Evolutionary conservation across 2,329 filamentous ascomycete species (phyloP).

Genomic region (Alternaria dauci): DNA sequence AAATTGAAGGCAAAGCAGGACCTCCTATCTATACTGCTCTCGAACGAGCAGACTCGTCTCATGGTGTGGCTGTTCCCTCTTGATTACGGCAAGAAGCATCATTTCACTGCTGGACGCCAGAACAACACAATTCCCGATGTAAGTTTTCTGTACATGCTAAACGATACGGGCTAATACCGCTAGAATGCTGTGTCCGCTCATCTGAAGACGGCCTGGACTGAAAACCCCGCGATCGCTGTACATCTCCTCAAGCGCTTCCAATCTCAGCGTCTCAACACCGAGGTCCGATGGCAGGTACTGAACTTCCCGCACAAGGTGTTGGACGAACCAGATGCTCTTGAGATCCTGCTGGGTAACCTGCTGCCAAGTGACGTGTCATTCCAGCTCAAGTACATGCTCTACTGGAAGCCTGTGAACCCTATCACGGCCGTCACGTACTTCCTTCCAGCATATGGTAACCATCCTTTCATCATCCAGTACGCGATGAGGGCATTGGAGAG

Average conservation of each 20-base stretch:
- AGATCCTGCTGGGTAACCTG: constrained; percentile 78
- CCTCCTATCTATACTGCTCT: constrained; percentile 79
- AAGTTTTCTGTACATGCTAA: constrained; percentile 13
- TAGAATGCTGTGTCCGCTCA: constrained; percentile 68
- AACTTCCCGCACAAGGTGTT: constrained; percentile 86
- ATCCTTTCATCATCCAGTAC: constrained; percentile 94
- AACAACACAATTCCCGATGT: constrained; percentile 54
- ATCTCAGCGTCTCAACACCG: constrained; percentile 73
- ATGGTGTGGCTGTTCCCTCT: constrained; percentile 90
- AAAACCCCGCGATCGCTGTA: constrained; percentile 86
- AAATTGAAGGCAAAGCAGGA: constrained; percentile 82
- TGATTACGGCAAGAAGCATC: constrained; percentile 66
- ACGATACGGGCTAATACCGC: constrained; percentile 19
- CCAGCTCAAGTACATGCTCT: constrained; percentile 92
- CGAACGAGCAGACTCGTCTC: constrained; percentile 84
- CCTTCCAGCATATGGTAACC: constrained; percentile 85
- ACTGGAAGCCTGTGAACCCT: constrained; percentile 92
- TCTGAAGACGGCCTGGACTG: constrained; percentile 83
- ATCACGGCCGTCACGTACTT: constrained; percentile 94
- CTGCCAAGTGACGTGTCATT: constrained; percentile 81
- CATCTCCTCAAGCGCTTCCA: constrained; percentile 83
- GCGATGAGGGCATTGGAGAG: constrained; percentile 94
- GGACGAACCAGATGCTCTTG: constrained; percentile 80
- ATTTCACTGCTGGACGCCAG: constrained; percentile 57
- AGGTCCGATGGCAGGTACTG: constrained; percentile 81